These are phyloP conservation scores for Ajuga chamaepitys DNA, from an alignment of 257 asterid genomes.

Conservation along the genomic window DNA sequence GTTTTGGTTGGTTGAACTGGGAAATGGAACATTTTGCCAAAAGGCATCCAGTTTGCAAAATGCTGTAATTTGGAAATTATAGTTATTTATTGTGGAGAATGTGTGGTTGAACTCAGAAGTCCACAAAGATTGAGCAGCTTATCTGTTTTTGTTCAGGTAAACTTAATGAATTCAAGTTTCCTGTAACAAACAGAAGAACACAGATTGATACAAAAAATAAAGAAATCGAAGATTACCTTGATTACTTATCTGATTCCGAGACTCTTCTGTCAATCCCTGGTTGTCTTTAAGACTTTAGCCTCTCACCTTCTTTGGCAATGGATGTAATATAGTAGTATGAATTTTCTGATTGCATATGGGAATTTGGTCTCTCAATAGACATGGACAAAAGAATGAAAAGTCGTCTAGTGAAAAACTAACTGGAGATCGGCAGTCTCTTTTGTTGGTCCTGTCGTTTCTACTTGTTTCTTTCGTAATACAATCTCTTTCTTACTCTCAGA, in stretches of 20 bases:
- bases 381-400: not conserved
- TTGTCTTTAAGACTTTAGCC: too few relatives aligned
- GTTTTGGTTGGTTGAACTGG: not conserved
- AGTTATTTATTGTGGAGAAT: not conserved
- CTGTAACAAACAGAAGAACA: not conserved
- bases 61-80: not conserved
- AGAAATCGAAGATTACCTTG: not conserved
- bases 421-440: not conserved
- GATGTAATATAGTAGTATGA: not conserved
- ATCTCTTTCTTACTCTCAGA: constrained; percentile 44
- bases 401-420: constrained; percentile 1
- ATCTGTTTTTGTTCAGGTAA: not conserved
- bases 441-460: constrained; percentile 9
- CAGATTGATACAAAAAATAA: not conserved
- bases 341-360: not conserved
- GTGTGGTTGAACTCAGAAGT: not conserved
- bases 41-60: not conserved
- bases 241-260: not conserved
- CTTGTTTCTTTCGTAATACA: not conserved
- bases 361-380: not conserved
- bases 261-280: not conserved
- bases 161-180: not conserved
- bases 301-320: not conserved
- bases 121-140: not conserved
- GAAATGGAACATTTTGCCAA: not conserved